phyloP scores from a whole-genome alignment of 495 filamentous ascomycete genomes.

The Hypoxylon rickii region DNA sequence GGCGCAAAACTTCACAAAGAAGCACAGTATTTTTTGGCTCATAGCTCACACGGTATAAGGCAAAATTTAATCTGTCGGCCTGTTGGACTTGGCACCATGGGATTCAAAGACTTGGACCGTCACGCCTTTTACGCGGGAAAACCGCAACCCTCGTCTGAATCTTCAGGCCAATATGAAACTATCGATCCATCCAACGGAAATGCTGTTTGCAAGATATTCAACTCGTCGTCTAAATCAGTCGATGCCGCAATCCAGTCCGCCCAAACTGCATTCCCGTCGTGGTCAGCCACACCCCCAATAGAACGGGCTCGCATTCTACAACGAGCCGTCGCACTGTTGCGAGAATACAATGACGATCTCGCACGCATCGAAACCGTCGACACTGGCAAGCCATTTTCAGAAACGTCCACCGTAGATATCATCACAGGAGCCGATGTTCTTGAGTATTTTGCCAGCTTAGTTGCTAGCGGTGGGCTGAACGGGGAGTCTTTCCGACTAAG shows the following conservation, averaged over 20 bases:
- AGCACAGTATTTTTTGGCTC: too few species aligned
- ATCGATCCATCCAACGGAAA: slow-evolving; percentile 70
- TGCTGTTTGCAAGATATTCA: slow-evolving; percentile 65
- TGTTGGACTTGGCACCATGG: slow-evolving; percentile 42
- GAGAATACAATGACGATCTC: slow-evolving; percentile 70
- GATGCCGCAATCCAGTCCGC: slow-evolving; percentile 68
- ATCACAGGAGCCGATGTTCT: slow-evolving; percentile 75
- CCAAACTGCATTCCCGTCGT: slow-evolving; percentile 63
- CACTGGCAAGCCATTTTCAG: slow-evolving; percentile 74
- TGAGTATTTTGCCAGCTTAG: slow-evolving; percentile 76
- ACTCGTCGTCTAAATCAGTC: slow-evolving; percentile 65
- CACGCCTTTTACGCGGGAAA: slow-evolving; percentile 73
- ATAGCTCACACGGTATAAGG: too few species aligned
- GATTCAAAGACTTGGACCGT: slow-evolving; percentile 52
- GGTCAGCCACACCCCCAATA: slow-evolving; percentile 68
- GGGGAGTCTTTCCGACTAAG: slow-evolving; percentile 58
- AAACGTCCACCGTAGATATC: slow-evolving; percentile 77
- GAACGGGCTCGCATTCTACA: slow-evolving; percentile 72
- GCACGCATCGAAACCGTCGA: slow-evolving; percentile 71
- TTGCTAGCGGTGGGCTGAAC: slow-evolving; percentile 62
- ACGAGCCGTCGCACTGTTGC: slow-evolving; percentile 66
- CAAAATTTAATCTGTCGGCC: background rate
- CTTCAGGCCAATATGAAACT: slow-evolving; percentile 62
- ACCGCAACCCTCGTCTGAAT: slow-evolving; percentile 60
- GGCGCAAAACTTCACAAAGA: too few species aligned